These are phyloP conservation scores for Fusarium stilboides DNA, from an alignment of 2,329 filamentous ascomycete genomes.

Conservation along the genomic window DNA sequence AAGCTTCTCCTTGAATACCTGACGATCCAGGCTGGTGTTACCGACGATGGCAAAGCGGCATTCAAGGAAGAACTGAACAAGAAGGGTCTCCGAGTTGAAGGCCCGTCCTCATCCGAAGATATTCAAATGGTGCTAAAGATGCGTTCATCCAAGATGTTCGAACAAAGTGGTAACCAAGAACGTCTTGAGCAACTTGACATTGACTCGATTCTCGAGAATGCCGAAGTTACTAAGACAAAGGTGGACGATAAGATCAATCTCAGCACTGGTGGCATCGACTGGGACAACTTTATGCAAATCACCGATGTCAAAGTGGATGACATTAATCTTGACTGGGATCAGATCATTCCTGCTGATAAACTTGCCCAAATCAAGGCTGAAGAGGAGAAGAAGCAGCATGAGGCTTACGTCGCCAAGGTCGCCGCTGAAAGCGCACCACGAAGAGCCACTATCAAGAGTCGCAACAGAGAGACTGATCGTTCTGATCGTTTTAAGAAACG, in stretches of 20 bases:
- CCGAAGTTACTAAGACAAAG: constrained; percentile 96
- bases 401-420: constrained; percentile 84
- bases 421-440: constrained; percentile 90
- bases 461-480: constrained; percentile 72
- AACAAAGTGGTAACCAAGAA: constrained; percentile 96
- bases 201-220: constrained; percentile 95
- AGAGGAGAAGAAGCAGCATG: constrained; percentile 87
- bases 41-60: constrained; percentile 91
- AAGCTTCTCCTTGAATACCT: constrained; percentile 98
- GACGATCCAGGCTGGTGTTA: constrained; percentile 96
- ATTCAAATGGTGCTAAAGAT: constrained; percentile 97
- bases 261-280: constrained; percentile 85
- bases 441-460: constrained; percentile 74
- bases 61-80: constrained; percentile 82
- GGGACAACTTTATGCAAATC: constrained; percentile 97
- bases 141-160: constrained; percentile 99
- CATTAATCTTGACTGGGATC: constrained; percentile 89
- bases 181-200: constrained; percentile 98
- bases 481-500: constrained; percentile 78
- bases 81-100: constrained; percentile 79
- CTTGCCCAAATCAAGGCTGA: constrained; percentile 91
- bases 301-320: constrained; percentile 97
- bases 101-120: constrained; percentile 92
- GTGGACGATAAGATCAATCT: constrained; percentile 92
- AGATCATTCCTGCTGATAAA: constrained; percentile 96